A percentile compares a stretch with the other conserved stretches of the same genome.
Evolutionary conservation across 1,284 basidiomycete genomes (phyloP).

Genomic region (Trichosporon inkin): DNA sequence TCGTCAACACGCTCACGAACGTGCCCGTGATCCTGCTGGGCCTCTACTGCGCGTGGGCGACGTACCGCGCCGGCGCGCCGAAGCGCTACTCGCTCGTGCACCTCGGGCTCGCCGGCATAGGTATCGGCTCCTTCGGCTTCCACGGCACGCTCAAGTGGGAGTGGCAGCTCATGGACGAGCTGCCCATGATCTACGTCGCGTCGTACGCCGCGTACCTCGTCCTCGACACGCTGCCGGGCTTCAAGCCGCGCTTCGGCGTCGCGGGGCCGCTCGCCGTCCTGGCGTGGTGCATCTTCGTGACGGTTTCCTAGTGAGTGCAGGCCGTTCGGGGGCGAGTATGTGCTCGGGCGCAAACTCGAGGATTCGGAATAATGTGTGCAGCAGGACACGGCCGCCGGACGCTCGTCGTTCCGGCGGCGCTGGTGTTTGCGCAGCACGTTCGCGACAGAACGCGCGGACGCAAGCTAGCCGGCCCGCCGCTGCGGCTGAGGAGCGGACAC

Average conservation of each 20-base stretch:
- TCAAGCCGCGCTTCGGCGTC: slow-evolving; percentile 36
- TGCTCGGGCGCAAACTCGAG: no score
- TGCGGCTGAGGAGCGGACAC: no score
- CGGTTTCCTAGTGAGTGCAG: slow-evolving; percentile 48
- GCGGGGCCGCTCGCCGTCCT: slow-evolving; percentile 34
- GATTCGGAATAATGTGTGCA: no score
- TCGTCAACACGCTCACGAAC: slow-evolving; percentile 52
- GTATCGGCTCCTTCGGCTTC: slow-evolving; percentile 48
- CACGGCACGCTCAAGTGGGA: slow-evolving; percentile 47
- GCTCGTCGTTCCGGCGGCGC: background rate
- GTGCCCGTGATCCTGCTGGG: slow-evolving; percentile 50
- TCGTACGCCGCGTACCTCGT: slow-evolving; percentile 43
- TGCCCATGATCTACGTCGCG: slow-evolving; percentile 51
- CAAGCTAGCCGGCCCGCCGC: no score
- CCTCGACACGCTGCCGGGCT: slow-evolving; percentile 41
- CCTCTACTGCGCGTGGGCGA: slow-evolving; percentile 44
- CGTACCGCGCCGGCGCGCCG: slow-evolving; percentile 29
- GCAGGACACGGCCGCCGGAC: background rate
- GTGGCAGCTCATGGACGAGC: slow-evolving; percentile 51
- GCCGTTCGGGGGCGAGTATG: background rate
- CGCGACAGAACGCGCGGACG: no score
- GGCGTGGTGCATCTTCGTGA: slow-evolving; percentile 42
- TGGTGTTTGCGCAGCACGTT: no score
- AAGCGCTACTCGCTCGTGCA: slow-evolving; percentile 37
- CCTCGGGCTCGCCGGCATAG: slow-evolving; percentile 45